Conservation (phyloP, 1,284 basidiomycete genomes). For the Boletus mariae region DNA sequence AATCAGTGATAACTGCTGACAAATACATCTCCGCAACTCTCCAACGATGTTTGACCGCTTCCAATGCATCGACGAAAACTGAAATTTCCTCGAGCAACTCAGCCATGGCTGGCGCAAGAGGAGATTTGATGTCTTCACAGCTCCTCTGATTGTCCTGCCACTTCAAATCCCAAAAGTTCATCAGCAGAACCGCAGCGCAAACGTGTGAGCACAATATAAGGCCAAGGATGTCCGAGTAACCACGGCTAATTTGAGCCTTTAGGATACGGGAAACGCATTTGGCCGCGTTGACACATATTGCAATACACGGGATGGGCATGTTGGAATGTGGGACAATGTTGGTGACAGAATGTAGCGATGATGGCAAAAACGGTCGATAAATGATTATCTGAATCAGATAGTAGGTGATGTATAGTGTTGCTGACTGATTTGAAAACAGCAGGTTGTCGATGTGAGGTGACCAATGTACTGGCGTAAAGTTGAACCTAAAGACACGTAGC, state of each 20-base stretch:
- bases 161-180: slow-evolving; percentile 50
- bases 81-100: slow-evolving; percentile 40
- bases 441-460: slow-evolving; percentile 52
- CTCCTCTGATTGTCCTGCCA: slow-evolving; percentile 35
- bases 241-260: slow-evolving; percentile 44
- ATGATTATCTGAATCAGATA: slow-evolving; percentile 70
- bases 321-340: slow-evolving; percentile 27
- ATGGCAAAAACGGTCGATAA: slow-evolving; percentile 72
- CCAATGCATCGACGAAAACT: slow-evolving; percentile 40
- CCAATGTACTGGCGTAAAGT: slow-evolving; percentile 56
- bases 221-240: slow-evolving; percentile 38
- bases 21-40: slow-evolving; percentile 40
- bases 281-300: slow-evolving; percentile 65
- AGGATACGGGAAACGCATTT: slow-evolving; percentile 61
- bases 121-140: slow-evolving; percentile 39
- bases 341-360: slow-evolving; percentile 25
- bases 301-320: slow-evolving; percentile 49
- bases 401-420: slow-evolving; percentile 65
- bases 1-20: slow-evolving; percentile 34
- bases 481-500: not conserved
- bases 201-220: slow-evolving; percentile 43
- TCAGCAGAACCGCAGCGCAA: slow-evolving; percentile 43
- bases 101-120: slow-evolving; percentile 37
- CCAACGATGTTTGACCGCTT: slow-evolving; percentile 42
- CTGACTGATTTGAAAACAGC: slow-evolving; percentile 63